A percentile compares a stretch with the other conserved stretches of the same genome.
phyloP scores from a whole-genome alignment of 2,329 filamentous ascomycete genomes.

The Apiospora sp. region DNA sequence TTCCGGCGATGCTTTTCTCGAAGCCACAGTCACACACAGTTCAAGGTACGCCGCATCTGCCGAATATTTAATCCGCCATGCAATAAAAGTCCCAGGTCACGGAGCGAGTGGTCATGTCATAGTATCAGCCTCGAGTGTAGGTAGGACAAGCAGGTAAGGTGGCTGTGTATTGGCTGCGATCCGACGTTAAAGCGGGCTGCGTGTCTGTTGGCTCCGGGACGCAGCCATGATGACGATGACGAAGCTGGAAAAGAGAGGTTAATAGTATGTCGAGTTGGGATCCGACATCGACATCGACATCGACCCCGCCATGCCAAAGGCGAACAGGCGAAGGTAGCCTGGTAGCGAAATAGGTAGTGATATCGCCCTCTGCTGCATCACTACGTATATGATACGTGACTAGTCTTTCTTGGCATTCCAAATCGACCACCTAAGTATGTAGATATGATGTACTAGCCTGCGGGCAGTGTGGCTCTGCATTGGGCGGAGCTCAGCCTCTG shows the following conservation, averaged over 20 bases:
- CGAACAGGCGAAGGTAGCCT: neutral
- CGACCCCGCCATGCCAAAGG: neutral
- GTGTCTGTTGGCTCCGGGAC: neutral
- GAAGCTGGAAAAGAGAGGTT: too few relatives aligned
- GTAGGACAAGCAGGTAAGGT: neutral
- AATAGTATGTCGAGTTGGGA: too few relatives aligned
- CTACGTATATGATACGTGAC: neutral
- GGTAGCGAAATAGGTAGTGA: too few relatives aligned
- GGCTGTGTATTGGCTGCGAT: neutral
- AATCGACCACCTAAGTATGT: neutral
- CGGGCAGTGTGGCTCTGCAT: conserved; percentile 12
- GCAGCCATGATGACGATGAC: neutral
- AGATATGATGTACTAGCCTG: neutral
- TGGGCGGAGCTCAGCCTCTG: conserved; percentile 5
- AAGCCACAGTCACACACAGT: neutral
- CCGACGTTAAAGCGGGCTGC: neutral
- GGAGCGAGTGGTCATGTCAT: neutral
- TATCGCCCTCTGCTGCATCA: too few relatives aligned
- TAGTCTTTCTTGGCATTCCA: neutral
- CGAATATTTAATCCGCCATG: neutral
- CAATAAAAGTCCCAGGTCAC: neutral
- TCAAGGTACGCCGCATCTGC: neutral
- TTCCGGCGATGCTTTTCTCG: neutral
- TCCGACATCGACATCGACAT: neutral
- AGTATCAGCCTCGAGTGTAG: neutral